Base-by-base conservation (phyloP, 2,329 filamentous ascomycete genomes). In the Aureobasidium sp. region DNA sequence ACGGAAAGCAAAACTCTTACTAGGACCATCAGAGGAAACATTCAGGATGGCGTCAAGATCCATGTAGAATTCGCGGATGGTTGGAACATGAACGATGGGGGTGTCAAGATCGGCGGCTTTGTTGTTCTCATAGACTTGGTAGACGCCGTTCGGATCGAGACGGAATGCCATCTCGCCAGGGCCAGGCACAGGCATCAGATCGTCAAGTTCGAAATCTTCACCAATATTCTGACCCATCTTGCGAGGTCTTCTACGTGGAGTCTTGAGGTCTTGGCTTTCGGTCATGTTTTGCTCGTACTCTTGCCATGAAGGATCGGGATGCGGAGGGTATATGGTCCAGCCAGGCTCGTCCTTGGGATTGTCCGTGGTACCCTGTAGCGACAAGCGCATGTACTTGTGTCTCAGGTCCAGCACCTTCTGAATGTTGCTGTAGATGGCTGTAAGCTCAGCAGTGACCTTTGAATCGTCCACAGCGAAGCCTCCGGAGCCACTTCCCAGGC, bases 1-100 rank as follows among this genome's bases (percentile, higher is more conserved):
- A 61, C 93, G 87, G 74, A 96, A 99, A 1, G 94, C 93, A 75
- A 97, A 97, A 71, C 92, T 97, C 77, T 99, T 99, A 75, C 88
- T 93, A 0, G 94, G 94, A 0, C 94, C 94, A 71, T 99, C 93
- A 0, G 92, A 96, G 0, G 92, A 96, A n/a, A 95, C 86, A 63
- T 88, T 86, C 59, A 96, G 81, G 63, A 97, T 87, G 26, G 86
- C 82, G 71, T 99, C 94, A 29, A 99, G 79, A 71, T 97, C 93
- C 80, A 96, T 89, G 74, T 97, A 99, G 71, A 92, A 99, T 70
- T 99, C 93, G 69, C 92, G 86, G 69, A 97, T 85, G 5, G 90
- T 96, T 0, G 94, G 94, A n/a, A 97, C 89, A 50, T 86, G 81
- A 55, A 96, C 83, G 17, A 92, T 84, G 0, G 93, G 92, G 20